Evolutionary conservation across 495 filamentous ascomycete genomes (phyloP), one percentile per base, ranked within the genome.

Genomic region (Chaetomium tenue): DNA sequence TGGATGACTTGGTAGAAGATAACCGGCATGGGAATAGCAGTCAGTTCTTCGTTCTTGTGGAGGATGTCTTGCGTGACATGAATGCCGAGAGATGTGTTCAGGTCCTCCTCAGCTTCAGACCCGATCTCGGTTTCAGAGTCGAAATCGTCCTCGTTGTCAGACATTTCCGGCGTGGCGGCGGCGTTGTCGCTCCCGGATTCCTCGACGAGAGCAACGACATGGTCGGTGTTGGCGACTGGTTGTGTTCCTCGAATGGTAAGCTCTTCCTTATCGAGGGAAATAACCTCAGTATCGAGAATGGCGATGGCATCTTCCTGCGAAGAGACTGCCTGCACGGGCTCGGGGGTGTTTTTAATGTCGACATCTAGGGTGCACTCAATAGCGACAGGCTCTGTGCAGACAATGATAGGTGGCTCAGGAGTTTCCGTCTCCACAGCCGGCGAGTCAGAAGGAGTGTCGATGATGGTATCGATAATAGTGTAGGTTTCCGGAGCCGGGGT

Each of bases 1-100:
- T 28, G 22, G 33, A 63, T 28, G 6, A 66, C 22, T 26, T 53
- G 52, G 22, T n/a, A 59, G 3, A n/a, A 23, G 13, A 33, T 26
- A 23, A 42, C 23, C 16, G 33, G 13, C 12, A 47, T 28, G 33
- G 23, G 2, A 4, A 16, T 20, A 15, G 20, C 18, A 18, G 26
- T 40, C 52, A 25, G 30, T 28, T 23, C 39, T 12, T 56, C 20
- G 11, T 7, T 13, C 25, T 26, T 33, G 2, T 53, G 25, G 20
- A 5, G 0, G 33, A 12, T 42, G 58, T 12, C 26, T 12, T 25
- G 46, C 5, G 18, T 23, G 23, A 11, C 18, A 22, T 44, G 5
- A 44, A 56, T 26, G n/a, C 15, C 51, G 26, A 5, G 7, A 22
- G 33, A 12, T 9, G 26, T 20, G 48, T 23, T 22, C 44, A n/a